Conservation (phyloP, 129 eudicot species). For the Escallonia herrerae region DNA sequence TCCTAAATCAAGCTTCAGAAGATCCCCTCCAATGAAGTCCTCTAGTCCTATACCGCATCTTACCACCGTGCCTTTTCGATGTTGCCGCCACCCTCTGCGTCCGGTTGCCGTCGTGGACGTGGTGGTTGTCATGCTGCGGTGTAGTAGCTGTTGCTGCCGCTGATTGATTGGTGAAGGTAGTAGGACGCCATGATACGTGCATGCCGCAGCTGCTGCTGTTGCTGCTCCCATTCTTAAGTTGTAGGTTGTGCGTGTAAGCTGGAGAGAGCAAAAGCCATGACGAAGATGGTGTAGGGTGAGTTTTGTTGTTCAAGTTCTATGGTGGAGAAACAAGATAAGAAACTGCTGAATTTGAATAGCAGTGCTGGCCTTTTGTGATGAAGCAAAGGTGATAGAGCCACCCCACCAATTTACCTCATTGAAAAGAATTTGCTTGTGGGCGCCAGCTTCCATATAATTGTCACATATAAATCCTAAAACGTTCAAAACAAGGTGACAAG, state of each 20-base stretch:
- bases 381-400: neutral
- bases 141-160: slow-evolving; percentile 9
- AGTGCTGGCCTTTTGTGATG: neutral
- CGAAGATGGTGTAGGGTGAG: slow-evolving; percentile 13
- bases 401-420: neutral
- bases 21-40: slow-evolving; percentile 95
- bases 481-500: neutral
- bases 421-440: neutral
- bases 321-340: slow-evolving; percentile 62
- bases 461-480: neutral
- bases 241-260: slow-evolving; percentile 4
- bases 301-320: slow-evolving; percentile 14
- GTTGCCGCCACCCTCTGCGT: slow-evolving; percentile 9
- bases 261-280: slow-evolving; percentile 17
- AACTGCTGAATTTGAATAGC: slow-evolving; percentile 5
- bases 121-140: neutral
- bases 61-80: slow-evolving; percentile 13
- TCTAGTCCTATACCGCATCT: slow-evolving; percentile 43
- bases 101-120: slow-evolving; percentile 9
- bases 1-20: slow-evolving; percentile 71
- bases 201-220: slow-evolving; percentile 45
- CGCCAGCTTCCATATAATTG: too few relatives aligned
- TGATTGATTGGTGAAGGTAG: slow-evolving; percentile 25
- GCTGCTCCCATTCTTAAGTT: slow-evolving; percentile 6
- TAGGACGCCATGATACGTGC: slow-evolving; percentile 32